Base-by-base conservation (phyloP, 148 eudicot genomes). In the Rheum nobile region DNA sequence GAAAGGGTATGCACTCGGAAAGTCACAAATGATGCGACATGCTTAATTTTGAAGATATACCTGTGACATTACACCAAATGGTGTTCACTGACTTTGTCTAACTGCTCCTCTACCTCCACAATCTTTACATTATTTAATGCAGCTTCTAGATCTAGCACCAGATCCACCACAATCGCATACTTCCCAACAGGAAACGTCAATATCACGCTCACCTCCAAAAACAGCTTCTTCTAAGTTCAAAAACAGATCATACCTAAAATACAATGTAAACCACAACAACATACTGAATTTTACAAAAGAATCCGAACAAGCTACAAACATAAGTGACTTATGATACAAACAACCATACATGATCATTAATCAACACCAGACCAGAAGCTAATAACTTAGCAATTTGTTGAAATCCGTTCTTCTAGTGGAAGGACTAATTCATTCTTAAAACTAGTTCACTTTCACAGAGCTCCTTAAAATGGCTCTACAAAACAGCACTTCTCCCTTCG, bases 51-150 rank as follows among this genome's bases (percentile, higher is more conserved):
- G 22, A 65, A 34, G 16, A 65, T 14, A 8, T 87, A 90, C 98
- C 98, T 90, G 90, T 74, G 98, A 93, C 82, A 89, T 86, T 39
- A 89, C 77, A 73, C 98, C 98, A 83, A 93, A 93, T 44, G 96
- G 98, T 57, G 98, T 93, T 79, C 82, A 88, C 83, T 91, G 92
- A 78, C 83, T 89, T 84, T 82, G 87, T 75, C 81, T 67, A 67
- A 86, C 79, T 78, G 86, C 87, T 75, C 98, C 98, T 82, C 89
- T 90, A 67, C 98, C 98, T 77, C 89, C 87, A 81, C 98, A 93
- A 59, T 77, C 82, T 29, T 42, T 67, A 74, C 98, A 93, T 22
- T 61, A 71, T 80, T 85, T 91, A 39, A 90, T 75, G 72, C 78
- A 79, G 74, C 79, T 78, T 67, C 84, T 80, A 67, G 90, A 83